A percentile compares a stretch with the other conserved stretches of the same genome.
These are phyloP conservation scores for Trichoderma gamsii DNA, from an alignment of 495 filamentous ascomycete species.

Conservation along the genomic window DNA sequence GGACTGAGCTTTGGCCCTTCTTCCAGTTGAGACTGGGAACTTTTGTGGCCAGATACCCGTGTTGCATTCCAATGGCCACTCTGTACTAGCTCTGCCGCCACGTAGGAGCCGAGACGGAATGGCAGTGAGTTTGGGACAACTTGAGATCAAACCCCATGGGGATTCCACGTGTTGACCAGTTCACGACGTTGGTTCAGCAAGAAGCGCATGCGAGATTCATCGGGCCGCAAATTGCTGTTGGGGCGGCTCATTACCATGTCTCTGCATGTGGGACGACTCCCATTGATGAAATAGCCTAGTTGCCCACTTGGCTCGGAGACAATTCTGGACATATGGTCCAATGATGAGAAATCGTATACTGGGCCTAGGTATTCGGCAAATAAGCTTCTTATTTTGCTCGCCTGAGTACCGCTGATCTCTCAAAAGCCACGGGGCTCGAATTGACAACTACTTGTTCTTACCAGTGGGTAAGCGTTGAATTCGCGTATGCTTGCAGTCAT, in stretches of 20 bases:
- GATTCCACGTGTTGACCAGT: conserved; percentile 9
- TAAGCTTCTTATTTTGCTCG: conserved; percentile 5
- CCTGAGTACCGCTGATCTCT: background rate
- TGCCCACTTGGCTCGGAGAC: background rate
- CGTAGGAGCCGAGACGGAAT: background rate
- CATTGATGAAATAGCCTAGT: background rate
- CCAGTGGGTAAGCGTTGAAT: background rate
- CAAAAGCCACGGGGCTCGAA: background rate
- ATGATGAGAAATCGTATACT: background rate
- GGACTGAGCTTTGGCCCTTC: background rate
- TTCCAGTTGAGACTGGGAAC: conserved; percentile 1
- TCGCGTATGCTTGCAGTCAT: background rate
- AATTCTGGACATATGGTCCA: background rate
- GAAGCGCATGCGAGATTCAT: conserved; percentile 5
- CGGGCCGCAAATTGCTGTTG: background rate
- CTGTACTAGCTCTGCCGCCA: background rate
- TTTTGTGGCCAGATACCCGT: background rate
- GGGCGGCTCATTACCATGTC: background rate
- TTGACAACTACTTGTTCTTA: background rate
- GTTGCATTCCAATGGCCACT: conserved; percentile 6
- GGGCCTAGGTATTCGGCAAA: background rate
- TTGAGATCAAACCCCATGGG: background rate
- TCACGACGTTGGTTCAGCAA: conserved; percentile 6
- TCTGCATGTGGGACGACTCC: background rate
- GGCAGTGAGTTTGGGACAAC: background rate